A percentile compares a stretch with the other conserved stretches of the same genome.
These are phyloP conservation scores for Xylariaceae sp. DNA, from an alignment of 2,329 filamentous ascomycete species.

Conservation along the genomic window DNA sequence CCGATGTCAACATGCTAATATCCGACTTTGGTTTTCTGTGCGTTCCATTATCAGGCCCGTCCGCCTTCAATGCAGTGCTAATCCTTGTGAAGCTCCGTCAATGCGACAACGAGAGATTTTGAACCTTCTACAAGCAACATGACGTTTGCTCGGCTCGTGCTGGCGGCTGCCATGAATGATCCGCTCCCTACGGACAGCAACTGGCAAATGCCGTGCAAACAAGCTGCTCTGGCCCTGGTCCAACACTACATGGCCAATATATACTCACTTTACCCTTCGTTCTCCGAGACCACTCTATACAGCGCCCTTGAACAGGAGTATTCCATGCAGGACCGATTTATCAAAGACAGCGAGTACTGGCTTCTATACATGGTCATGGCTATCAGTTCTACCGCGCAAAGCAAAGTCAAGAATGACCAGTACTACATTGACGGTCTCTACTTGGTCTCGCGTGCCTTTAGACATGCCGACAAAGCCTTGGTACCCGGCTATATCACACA, in stretches of 20 bases:
- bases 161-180: constrained; percentile 76
- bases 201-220: constrained; percentile 63
- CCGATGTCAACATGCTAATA: constrained; percentile 84
- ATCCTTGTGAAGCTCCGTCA: constrained; percentile 63
- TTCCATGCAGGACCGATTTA: constrained; percentile 57
- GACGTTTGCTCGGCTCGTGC: constrained; percentile 83
- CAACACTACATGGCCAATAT: constrained; percentile 83
- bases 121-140: constrained; percentile 83
- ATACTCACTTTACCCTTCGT: constrained; percentile 74
- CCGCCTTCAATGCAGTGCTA: constrained; percentile 12
- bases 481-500: constrained; percentile 78
- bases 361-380: constrained; percentile 85
- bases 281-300: constrained; percentile 73
- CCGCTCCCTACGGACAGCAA: constrained; percentile 58
- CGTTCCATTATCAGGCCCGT: constrained; percentile 29
- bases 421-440: constrained; percentile 54
- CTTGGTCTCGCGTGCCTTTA: constrained; percentile 60
- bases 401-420: constrained; percentile 60
- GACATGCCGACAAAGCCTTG: constrained; percentile 75
- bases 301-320: constrained; percentile 78
- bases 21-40: constrained; percentile 91
- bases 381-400: constrained; percentile 70
- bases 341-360: constrained; percentile 72
- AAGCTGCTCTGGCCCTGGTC: constrained; percentile 62
- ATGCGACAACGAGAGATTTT: constrained; percentile 90